phyloP scores from a whole-genome alignment of 83 land plant species.

The Thuja plicata region DNA sequence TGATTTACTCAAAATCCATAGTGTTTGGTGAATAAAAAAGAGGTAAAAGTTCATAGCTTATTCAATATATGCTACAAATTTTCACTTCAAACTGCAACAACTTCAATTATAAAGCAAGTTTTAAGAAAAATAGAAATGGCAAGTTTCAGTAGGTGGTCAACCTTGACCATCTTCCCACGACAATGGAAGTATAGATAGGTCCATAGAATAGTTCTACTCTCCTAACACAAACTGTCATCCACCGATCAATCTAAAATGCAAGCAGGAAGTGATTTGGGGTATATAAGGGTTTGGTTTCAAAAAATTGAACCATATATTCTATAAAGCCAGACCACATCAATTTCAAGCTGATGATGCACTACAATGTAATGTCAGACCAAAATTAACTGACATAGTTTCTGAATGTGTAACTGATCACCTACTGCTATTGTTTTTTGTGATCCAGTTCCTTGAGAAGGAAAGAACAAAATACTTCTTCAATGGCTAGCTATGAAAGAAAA shows the following conservation, averaged over 20 bases:
- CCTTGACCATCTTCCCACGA: background rate
- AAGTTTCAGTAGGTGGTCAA: background rate
- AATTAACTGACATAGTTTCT: background rate
- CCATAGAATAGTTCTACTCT: background rate
- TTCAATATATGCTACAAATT: background rate
- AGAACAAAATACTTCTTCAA: background rate
- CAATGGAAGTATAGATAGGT: background rate
- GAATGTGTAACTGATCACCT: background rate
- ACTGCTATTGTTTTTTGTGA: background rate
- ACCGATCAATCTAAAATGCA: background rate
- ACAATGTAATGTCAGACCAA: background rate
- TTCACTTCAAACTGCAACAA: background rate
- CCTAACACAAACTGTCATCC: background rate
- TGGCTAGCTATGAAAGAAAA: background rate
- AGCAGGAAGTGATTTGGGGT: background rate
- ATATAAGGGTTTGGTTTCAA: background rate
- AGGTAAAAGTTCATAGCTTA: background rate
- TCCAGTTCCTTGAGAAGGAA: background rate
- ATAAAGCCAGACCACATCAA: background rate
- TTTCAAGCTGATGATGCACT: background rate
- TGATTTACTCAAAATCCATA: background rate
- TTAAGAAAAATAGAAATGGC: background rate
- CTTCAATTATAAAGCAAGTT: background rate
- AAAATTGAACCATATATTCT: background rate
- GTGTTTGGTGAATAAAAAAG: background rate